phyloP scores from a whole-genome alignment of 176 grass and related monocot genomes.

The Dactylis glomerata region DNA sequence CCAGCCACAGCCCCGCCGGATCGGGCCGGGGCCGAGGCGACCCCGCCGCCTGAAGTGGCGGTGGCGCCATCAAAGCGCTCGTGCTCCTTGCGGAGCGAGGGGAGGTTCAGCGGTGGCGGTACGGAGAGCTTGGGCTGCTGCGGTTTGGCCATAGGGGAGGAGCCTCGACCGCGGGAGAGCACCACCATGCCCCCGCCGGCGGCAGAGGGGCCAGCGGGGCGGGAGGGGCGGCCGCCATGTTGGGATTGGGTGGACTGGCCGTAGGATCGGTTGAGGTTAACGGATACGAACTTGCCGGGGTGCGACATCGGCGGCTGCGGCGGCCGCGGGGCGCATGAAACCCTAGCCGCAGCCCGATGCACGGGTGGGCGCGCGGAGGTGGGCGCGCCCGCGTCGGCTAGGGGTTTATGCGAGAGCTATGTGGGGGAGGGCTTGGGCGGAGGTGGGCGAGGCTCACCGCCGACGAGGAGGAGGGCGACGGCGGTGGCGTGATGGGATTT shows the following conservation, averaged over 20 bases:
- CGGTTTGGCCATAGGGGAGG: constrained; percentile 50
- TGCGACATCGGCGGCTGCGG: constrained; percentile 66
- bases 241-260: constrained; percentile 41
- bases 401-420: background rate
- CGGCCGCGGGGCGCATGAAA: constrained; percentile 47
- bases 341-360: constrained; percentile 41
- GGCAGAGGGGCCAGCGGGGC: constrained; percentile 29
- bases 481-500: constrained; percentile 38
- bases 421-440: background rate
- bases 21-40: constrained; percentile 37
- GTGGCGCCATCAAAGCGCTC: constrained; percentile 74
- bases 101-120: constrained; percentile 90
- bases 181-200: constrained; percentile 78
- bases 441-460: constrained; percentile 31
- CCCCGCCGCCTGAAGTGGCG: constrained; percentile 28
- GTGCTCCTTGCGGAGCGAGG: constrained; percentile 90
- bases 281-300: constrained; percentile 77
- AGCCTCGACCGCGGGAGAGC: constrained; percentile 68
- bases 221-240: constrained; percentile 45
- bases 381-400: background rate
- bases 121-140: constrained; percentile 79
- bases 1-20: constrained; percentile 52
- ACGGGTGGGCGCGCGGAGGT: constrained; percentile 2
- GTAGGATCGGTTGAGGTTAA: constrained; percentile 88
- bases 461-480: constrained; percentile 39